Base-by-base conservation (phyloP, 345 rosid species). In the Camelina laxa region DNA sequence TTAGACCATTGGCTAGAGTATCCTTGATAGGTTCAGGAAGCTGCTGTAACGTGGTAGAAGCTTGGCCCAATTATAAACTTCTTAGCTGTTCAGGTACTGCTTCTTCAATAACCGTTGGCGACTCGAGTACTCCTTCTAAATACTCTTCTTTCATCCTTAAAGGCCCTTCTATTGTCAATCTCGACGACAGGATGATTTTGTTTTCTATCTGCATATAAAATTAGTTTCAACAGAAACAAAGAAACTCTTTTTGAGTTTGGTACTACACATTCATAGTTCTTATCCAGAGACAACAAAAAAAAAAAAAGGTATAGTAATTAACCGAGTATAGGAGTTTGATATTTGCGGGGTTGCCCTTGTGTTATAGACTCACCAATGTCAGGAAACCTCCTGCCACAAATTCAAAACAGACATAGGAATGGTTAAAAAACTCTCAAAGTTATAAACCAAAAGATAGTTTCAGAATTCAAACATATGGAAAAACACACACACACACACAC, bases 121-220 rank as follows among this genome's bases (percentile, higher is more conserved):
- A 83, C 75, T 90, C 97, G 8, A 94, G 31, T 56, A 79, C 54
- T 70, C 92, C 97, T 73, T 94, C 98, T 48, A 87, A 62, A 70
- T 88, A 91, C 79, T 88, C 96, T 74, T 94, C 97, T 77, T 81
- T 94, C 93, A 94, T 90, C 73, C 98, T 85, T 62, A 85, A 84
- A 12, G 98, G 97, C 57, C 98, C 98, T 84, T 94, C 96, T 27
- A 94, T 86, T 51, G 89, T 65, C 65, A 94, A 77, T 73, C 79
- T 85, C 74, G 92, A 69, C 14, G 90, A 80, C 60, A 94, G 11
- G 27, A 79, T 70, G 74, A 90, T n/a, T 78, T 83, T 91, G 85
- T 84, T 87, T 75, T 94, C 96, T 77, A 94, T 79, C 98, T 91
- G 88, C 75, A 27, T 27, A 27, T 27, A 94, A 24, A 13, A 27